Conservation (phyloP, 2,329 filamentous ascomycete species). For the Fusarium chaquense region DNA sequence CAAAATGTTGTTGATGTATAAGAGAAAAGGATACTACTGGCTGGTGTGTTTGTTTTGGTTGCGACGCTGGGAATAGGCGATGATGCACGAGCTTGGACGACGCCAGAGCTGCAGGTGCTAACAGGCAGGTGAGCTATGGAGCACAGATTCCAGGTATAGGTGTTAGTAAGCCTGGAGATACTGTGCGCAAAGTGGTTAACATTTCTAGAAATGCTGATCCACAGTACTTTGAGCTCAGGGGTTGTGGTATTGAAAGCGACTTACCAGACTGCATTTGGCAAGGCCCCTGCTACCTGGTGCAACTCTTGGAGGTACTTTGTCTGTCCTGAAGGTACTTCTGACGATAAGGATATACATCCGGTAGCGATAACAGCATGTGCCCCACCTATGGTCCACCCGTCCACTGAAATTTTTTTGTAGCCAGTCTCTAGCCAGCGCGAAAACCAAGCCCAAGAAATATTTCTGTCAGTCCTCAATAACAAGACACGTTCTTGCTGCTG, state of each 20-base stretch:
- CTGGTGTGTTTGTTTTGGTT: conserved; percentile 32
- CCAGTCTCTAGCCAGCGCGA: conserved; percentile 24
- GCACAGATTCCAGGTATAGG: not conserved
- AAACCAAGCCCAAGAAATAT: conserved; percentile 25
- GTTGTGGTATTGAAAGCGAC: not conserved
- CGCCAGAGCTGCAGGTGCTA: conserved; percentile 9
- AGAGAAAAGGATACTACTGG: not conserved
- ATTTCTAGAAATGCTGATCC: not conserved
- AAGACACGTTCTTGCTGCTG: conserved; percentile 15
- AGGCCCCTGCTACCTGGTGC: not conserved
- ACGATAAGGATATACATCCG: conserved; percentile 32
- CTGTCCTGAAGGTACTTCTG: not conserved
- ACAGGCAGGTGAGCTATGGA: conserved; percentile 4
- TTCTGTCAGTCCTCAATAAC: conserved; percentile 12
- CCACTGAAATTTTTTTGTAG: conserved; percentile 47
- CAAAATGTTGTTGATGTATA: not conserved
- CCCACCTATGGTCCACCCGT: conserved; percentile 31
- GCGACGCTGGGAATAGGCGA: conserved; percentile 12
- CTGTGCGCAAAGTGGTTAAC: not conserved
- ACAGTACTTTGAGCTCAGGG: not conserved
- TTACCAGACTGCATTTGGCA: not conserved
- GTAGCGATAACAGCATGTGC: conserved; percentile 35
- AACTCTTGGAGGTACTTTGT: not conserved
- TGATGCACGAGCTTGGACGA: conserved; percentile 20
- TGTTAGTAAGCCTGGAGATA: conserved; percentile 1